Percentiles rank a stretch among this genome's conserved stretches.
Conservation (phyloP, 441 rosid genomes). For the Populus trichocarpa region DNA sequence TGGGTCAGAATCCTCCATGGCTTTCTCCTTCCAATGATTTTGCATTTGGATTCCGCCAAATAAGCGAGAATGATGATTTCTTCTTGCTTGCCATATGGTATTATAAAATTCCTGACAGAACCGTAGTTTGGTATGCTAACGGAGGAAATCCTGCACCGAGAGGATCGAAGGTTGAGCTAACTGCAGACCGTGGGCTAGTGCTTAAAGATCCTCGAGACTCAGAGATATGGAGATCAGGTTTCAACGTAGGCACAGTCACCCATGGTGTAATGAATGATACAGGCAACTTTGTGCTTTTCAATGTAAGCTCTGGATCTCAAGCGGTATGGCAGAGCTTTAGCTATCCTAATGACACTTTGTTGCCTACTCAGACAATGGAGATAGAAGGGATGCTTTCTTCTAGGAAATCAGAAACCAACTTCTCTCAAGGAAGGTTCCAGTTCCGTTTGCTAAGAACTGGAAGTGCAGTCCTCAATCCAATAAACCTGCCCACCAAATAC, state of each 20-base stretch:
- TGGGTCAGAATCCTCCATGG: slow-evolving; percentile 8
- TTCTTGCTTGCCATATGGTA: slow-evolving; percentile 17
- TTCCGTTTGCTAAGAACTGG: slow-evolving; percentile 23
- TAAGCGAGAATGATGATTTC: slow-evolving; percentile 6
- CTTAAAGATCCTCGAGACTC: slow-evolving; percentile 26
- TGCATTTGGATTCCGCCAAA: slow-evolving; percentile 23
- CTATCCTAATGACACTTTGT: slow-evolving; percentile 39
- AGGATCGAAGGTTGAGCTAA: slow-evolving; percentile 35
- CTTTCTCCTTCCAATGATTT: slow-evolving; percentile 33
- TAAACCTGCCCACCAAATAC: neutral
- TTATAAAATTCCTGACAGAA: slow-evolving; percentile 11
- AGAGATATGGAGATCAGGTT: slow-evolving; percentile 21
- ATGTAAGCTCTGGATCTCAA: neutral
- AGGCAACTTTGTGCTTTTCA: slow-evolving; percentile 35
- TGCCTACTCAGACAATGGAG: slow-evolving; percentile 34
- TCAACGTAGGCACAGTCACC: neutral
- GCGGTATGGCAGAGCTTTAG: slow-evolving; percentile 44
- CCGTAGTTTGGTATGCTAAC: slow-evolving; percentile 33
- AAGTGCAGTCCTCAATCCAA: slow-evolving; percentile 26
- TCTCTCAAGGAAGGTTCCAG: slow-evolving; percentile 34
- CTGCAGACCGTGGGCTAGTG: slow-evolving; percentile 18
- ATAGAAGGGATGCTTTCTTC: slow-evolving; percentile 13
- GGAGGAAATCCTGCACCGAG: slow-evolving; percentile 15
- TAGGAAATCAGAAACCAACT: slow-evolving; percentile 10
- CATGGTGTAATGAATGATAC: slow-evolving; percentile 32